phyloP scores from a whole-genome alignment of 495 filamentous ascomycete species.

The Penicillium chermesinum region DNA sequence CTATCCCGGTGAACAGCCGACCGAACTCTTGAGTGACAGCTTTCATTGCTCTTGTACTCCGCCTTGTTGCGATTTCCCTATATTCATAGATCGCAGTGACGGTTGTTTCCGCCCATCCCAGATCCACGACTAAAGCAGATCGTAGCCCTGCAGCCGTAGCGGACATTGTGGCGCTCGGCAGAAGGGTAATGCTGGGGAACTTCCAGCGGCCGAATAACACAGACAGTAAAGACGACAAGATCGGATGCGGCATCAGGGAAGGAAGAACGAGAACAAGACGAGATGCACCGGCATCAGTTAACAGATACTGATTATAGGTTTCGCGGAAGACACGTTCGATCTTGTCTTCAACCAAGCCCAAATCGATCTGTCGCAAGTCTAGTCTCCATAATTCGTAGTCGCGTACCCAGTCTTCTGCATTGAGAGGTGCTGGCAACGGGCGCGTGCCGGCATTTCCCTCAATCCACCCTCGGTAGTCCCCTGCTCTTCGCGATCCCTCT shows the following conservation, averaged over 20 bases:
- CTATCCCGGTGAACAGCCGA: conserved; percentile 49
- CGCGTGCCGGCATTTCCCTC: conserved; percentile 17
- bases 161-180: conserved; percentile 66
- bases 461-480: conserved; percentile 74
- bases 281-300: conserved; percentile 68
- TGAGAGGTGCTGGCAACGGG: conserved; percentile 25
- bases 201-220: conserved; percentile 76
- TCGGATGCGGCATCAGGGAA: conserved; percentile 68
- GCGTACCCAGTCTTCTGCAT: conserved; percentile 59
- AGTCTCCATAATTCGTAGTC: conserved; percentile 77
- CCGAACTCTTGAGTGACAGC: conserved; percentile 63
- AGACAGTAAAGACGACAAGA: conserved; percentile 69
- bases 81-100: conserved; percentile 85
- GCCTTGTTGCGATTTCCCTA: conserved; percentile 61
- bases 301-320: conserved; percentile 78
- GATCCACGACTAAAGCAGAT: conserved; percentile 74
- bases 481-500: conserved; percentile 68
- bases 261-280: conserved; percentile 71
- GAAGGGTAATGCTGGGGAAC: conserved; percentile 71
- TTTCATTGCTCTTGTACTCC: conserved; percentile 71
- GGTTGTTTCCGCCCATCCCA: conserved; percentile 87
- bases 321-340: conserved; percentile 79
- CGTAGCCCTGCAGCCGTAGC: conserved; percentile 77
- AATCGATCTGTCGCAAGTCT: conserved; percentile 65
- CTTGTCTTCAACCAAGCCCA: conserved; percentile 80